Base-by-base conservation (phyloP, 2,329 filamentous ascomycete species). In the Aspergillus sp. region DNA sequence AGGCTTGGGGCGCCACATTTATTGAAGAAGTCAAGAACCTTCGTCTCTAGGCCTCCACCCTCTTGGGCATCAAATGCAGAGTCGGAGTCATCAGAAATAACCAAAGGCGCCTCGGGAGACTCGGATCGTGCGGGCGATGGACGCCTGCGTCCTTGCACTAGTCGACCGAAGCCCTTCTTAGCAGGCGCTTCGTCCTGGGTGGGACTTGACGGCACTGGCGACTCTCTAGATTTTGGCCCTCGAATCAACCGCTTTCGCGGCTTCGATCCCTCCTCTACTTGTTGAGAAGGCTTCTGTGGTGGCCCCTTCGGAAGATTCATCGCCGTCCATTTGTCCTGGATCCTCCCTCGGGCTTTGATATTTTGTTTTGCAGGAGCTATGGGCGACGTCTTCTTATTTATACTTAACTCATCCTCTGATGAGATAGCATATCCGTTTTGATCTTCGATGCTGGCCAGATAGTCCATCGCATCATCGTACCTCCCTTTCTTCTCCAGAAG, bases 21-120 rank as follows among this genome's bases (percentile, higher is more conserved):
- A 68, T 98, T 98, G 73, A 99, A 87, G 67, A 92, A 96, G 7
- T 86, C 82, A 26, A 98, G 78, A 6, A 97, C 84, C 55, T 82
- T 82, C 4, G 68, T 68, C 30, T 85, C 80, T 41, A 85, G 70
- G 17, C 56, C 48, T 15, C 74, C 72, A 50, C 78, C 74, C 24
- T 78, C 76, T 43, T 77, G 60, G 18, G 71, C 70, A 20, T 73
- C 75, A 24, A 70, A 65, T 24, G 71, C 74, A 9, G 72, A 73
- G 45, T 75, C 76, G 5, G 75, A 78, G 44, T 79, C 77, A 13
- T 80, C 79, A 1, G 80, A 79, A 17, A 81, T 77, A 34, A 73
- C 68, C 49, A 71, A 61, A 49, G 71, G 64, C n/a, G 67, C 69
- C 44, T 75, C 71, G 3, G 71, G 71, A 7, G 71, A 72, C 44